Evolutionary conservation across 2,329 filamentous ascomycete species (phyloP).

Genomic region (Verticillium tricorpus): DNA sequence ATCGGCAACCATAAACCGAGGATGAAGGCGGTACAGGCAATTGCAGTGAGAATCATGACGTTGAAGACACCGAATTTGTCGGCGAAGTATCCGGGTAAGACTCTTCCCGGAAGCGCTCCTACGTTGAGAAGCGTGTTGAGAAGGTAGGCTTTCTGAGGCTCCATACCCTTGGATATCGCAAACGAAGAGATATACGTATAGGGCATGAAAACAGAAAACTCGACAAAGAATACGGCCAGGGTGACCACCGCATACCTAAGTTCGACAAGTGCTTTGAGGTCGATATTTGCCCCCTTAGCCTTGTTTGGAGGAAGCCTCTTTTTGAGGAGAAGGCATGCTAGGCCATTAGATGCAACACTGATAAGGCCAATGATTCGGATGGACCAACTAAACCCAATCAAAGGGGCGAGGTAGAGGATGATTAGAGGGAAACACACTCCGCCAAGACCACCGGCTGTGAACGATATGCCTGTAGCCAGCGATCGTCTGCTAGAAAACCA

Average conservation of each 20-base stretch:
- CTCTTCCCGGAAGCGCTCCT: conserved; percentile 63
- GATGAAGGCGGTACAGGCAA: conserved; percentile 35
- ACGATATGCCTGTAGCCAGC: conserved; percentile 64
- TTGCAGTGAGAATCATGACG: conserved; percentile 56
- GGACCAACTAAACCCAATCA: conserved; percentile 25
- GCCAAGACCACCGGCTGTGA: conserved; percentile 58
- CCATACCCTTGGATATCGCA: conserved; percentile 50
- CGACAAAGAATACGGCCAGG: conserved; percentile 50
- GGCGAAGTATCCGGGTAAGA: conserved; percentile 61
- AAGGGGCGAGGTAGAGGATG: conserved; percentile 19
- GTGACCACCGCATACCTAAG: conserved; percentile 47
- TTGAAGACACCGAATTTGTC: conserved; percentile 69
- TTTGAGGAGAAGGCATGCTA: conserved; percentile 24
- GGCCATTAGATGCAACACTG: conserved; percentile 12
- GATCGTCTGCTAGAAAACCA: conserved; percentile 63
- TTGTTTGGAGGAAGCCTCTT: conserved; percentile 45
- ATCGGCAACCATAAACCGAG: conserved; percentile 58
- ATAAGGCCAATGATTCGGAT: conserved; percentile 24
- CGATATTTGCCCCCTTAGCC: conserved; percentile 36
- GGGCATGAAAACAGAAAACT: conserved; percentile 60
- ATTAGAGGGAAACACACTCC: conserved; percentile 46
- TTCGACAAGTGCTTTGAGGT: conserved; percentile 47
- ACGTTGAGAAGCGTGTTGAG: conserved; percentile 67
- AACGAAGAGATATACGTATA: conserved; percentile 67
- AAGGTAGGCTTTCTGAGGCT: conserved; percentile 55